Evolutionary conservation across 306 rosid genomes (phyloP), one percentile per base, ranked within the genome.

Genomic region (Gastrolobium bilobum): DNA sequence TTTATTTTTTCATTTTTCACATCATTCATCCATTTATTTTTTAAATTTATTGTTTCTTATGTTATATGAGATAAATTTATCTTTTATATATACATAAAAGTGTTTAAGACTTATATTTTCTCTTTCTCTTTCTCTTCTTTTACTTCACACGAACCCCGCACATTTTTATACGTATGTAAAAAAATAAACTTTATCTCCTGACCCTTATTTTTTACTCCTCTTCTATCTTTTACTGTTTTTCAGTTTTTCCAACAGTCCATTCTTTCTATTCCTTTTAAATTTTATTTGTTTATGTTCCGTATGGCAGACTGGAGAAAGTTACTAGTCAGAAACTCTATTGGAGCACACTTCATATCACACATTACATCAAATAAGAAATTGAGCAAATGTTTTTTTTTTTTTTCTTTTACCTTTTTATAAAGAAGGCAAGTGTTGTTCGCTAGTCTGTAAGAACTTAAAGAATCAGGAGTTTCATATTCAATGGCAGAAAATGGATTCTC

Each of bases 361-460:
- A 33, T 34, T n/a, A 56, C 26, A 52, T 37, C 50, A 67, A 29
- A 37, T 9, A 51, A 59, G 6, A 26, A 15, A 34, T 13, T 9
- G 48, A 34, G 13, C 8, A 37, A 5, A 40, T 20, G 53, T 13
- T 31, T 51, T n/a, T 13, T 30, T 44, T 7, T 53, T 43, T 9
- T 75, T 42, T 8, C 2, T n/a, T 47, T 26, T 26, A n/a, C n/a
- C n/a, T n/a, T n/a, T n/a, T n/a, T n/a, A n/a, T n/a, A 30, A 38
- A 52, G 54, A 7, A 11, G 59, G 31, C 1, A 57, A 64, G 47
- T 71, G 33, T 39, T 4, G 5, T n/a, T 35, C 40, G 40, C 20
- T 50, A 69, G 53, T 54, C 3, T 2, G 26, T 33, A 52, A 50
- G 48, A 30, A 68, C 71, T 57, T 47, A 71, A 42, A 76, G 34